phyloP scores from a whole-genome alignment of 2,329 filamentous ascomycete species.

The Colletotrichum lupini region DNA sequence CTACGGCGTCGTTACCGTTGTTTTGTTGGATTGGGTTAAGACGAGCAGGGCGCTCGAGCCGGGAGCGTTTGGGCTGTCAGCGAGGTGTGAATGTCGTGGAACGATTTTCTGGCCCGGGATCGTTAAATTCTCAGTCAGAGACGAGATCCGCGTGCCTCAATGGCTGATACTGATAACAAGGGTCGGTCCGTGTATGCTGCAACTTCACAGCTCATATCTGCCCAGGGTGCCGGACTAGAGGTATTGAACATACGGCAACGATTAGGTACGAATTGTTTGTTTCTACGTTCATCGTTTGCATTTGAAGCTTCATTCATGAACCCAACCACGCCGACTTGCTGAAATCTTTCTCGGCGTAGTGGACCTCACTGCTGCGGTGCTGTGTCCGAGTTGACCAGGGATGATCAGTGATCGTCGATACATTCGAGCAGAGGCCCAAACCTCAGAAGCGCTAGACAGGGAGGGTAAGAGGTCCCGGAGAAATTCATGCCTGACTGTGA shows the following conservation, averaged over 20 bases:
- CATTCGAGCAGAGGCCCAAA: background rate
- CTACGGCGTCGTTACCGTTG: background rate
- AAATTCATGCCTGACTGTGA: background rate
- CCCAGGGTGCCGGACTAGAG: background rate
- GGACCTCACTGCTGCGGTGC: slow-evolving; percentile 4
- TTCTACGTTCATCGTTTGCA: background rate
- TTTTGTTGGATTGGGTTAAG: background rate
- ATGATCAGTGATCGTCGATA: background rate
- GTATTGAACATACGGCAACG: background rate
- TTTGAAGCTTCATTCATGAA: slow-evolving; percentile 3
- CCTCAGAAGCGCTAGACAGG: background rate
- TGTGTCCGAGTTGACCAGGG: background rate
- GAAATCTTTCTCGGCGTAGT: background rate
- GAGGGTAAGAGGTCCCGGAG: background rate
- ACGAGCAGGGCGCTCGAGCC: background rate
- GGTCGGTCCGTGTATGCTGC: slow-evolving; percentile 16
- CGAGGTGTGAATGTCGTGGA: background rate
- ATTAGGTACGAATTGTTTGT: background rate
- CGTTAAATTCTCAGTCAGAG: slow-evolving; percentile 13
- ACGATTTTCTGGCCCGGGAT: background rate
- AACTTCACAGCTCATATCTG: slow-evolving; percentile 2
- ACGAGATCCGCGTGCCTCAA: slow-evolving; percentile 14
- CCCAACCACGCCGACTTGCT: background rate
- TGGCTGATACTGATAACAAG: background rate
- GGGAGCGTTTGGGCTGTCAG: background rate